Evolutionary conservation across 1,284 basidiomycete genomes (phyloP).

Genomic region (Xerocomus amazonicus): DNA sequence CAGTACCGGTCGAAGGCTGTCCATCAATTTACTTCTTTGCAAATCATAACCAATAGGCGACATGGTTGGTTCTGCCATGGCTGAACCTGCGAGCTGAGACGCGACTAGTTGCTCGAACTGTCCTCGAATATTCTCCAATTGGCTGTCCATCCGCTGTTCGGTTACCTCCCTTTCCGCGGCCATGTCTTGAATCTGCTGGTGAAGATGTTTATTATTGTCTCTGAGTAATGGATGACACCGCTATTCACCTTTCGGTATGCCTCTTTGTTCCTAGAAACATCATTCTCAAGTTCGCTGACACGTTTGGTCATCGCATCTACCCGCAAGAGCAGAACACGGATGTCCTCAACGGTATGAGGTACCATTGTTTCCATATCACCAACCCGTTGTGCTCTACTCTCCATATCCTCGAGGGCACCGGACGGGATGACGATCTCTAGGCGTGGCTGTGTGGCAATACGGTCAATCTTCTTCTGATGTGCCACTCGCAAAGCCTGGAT

Average conservation of each 20-base stretch:
- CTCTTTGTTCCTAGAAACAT: slow-evolving; percentile 19
- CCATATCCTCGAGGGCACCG: slow-evolving; percentile 15
- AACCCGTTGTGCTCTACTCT: slow-evolving; percentile 14
- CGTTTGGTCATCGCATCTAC: slow-evolving; percentile 25
- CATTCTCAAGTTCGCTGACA: slow-evolving; percentile 22
- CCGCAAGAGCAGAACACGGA: slow-evolving; percentile 24
- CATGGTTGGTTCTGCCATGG: background rate
- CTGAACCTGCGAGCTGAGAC: slow-evolving; percentile 1
- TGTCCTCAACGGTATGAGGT: slow-evolving; percentile 24
- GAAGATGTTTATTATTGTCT: slow-evolving; percentile 6
- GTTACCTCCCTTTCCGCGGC: slow-evolving; percentile 10
- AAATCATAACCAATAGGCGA: background rate
- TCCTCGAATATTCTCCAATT: slow-evolving; percentile 16
- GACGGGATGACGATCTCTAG: slow-evolving; percentile 24
- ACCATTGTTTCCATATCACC: slow-evolving; percentile 24
- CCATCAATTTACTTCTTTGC: slow-evolving; percentile 18
- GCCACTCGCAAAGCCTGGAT: slow-evolving; percentile 21
- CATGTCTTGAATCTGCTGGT: slow-evolving; percentile 21
- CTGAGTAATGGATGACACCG: background rate
- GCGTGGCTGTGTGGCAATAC: slow-evolving; percentile 10
- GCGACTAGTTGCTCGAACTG: slow-evolving; percentile 20
- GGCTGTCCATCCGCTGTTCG: slow-evolving; percentile 13
- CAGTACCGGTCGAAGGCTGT: slow-evolving; percentile 18
- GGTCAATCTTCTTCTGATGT: slow-evolving; percentile 23
- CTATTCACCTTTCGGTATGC: slow-evolving; percentile 19